Evolutionary conservation across 179 eudicot genomes (phyloP), one percentile per base, ranked within the genome.

Genomic region (Kewa caespitosa): DNA sequence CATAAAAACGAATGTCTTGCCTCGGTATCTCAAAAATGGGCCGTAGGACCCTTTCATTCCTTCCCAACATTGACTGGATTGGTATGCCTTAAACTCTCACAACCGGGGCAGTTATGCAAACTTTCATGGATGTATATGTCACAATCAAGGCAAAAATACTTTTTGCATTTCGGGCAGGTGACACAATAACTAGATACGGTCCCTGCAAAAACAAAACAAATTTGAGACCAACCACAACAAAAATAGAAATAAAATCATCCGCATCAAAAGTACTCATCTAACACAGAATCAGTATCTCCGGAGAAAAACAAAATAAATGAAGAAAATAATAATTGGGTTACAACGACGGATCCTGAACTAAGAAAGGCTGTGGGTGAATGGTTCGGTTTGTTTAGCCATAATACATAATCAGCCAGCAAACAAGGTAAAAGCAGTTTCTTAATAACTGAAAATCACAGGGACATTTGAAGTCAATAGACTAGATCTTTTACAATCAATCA

Each of bases 101-200:
- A 92, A n/a, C 98, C 96, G 0, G 97, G 98, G 76, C 96, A 94
- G 68, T 92, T 92, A 74, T 94, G 98, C 87, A 94, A 79, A 80
- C 96, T 94, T 87, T 92, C 97, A 28, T 94, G 98, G 48, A 94
- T 89, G 79, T 94, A 94, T 7, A 94, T 90, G 81, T 94, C 98
- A 77, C 98, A 94, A 74, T 92, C 97, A 1, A 90, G 92, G 82
- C 97, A 94, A 81, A 89, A 94, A 73, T 84, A 75, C 39, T 85
- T 87, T 74, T 87, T 82, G 89, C 98, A 94, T 81, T 90, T 90
- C 7, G 96, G 92, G 82, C 98, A 94, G 28, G 83, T 76, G 28
- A 89, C 92, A 69, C 89, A 86, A 68, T 82, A 84, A 73, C 77
- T 78, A 30, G 87, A 87, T 66, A 72, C 81, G 74, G 74, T 86